Base-by-base conservation (phyloP, 2,329 filamentous ascomycete genomes). In the Aspergillus aculeatinus region DNA sequence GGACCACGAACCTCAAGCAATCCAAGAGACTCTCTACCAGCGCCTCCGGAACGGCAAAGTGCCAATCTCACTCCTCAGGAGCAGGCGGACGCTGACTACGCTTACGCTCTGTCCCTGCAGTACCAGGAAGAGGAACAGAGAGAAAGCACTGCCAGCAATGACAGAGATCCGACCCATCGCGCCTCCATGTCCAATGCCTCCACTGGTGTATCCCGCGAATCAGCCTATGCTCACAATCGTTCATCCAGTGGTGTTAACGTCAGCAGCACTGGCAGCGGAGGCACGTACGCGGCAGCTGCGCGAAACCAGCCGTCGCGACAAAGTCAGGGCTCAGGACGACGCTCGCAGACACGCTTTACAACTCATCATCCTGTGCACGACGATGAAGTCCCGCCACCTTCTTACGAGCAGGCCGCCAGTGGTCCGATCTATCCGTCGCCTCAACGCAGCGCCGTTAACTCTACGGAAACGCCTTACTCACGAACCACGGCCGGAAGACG, bases 61-160 rank as follows among this genome's bases (percentile, higher is more conserved):
- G 55, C 65, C 39, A 59, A 44, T 6, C 39, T 72, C 29, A 67
- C 70, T 12, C 63, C 68, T 16, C 84, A 96, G 79, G 87, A 97
- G 76, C 93, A 97, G 64, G 75, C 74, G 39, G 79, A 81, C 65
- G 78, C 78, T 68, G 87, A 93, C 61, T 87, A 97, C 33, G 95
- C 95, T 53, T 87, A 97, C 31, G 95, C 95, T 0, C 82, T 98
- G 3, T 93, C 94, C 0, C 81, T 99, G 6, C 95, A 98, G 71
- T 83, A 97, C 1, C 94, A 98, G 73, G 95, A 98, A 72, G 94
- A 98, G 74, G 92, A 97, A 64, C 88, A 92, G 68, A 84, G 87
- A 14, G 86, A 92, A 64, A 65, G 63, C 31, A 59, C 52, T 2
- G n/a, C 35, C 94, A 98, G 74, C 92, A 97, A 65, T 87, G 58